phyloP scores from a whole-genome alignment of 176 grass and related monocot species.

The Zea mays region DNA sequence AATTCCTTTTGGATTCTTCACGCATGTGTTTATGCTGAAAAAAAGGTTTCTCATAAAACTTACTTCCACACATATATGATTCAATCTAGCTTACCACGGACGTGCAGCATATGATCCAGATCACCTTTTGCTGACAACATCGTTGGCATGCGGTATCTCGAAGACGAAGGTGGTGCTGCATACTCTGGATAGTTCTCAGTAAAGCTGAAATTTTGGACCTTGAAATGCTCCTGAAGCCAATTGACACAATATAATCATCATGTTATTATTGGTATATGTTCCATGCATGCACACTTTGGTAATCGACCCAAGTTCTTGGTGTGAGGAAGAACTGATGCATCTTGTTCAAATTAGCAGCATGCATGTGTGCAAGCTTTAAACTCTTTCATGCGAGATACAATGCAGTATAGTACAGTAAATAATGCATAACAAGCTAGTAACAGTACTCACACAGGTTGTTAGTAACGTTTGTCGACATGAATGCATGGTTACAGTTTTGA shows the following conservation, averaged over 20 bases:
- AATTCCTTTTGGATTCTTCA: neutral
- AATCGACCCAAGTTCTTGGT: neutral
- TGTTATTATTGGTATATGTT: neutral
- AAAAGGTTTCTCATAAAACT: neutral
- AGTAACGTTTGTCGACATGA: neutral
- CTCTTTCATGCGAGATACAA: too few species aligned
- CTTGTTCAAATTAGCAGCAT: too few species aligned
- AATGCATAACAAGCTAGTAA: neutral
- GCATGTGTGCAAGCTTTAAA: neutral
- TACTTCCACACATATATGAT: neutral
- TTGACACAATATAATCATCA: neutral
- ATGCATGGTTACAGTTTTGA: neutral
- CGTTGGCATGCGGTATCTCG: constrained; percentile 39
- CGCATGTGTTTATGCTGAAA: neutral
- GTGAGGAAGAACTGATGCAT: neutral
- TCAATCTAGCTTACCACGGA: constrained; percentile 46
- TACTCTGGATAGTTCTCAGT: constrained; percentile 43
- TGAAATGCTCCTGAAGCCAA: constrained; percentile 39
- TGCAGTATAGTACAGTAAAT: neutral
- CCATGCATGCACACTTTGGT: neutral
- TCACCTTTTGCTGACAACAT: constrained; percentile 47
- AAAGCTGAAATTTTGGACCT: constrained; percentile 43
- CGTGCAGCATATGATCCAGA: constrained; percentile 45
- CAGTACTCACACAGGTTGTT: too few species aligned
- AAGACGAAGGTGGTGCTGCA: constrained; percentile 37